Evolutionary conservation across 2,329 filamentous ascomycete genomes (phyloP).

Genomic region (Pezicula rhizophila): DNA sequence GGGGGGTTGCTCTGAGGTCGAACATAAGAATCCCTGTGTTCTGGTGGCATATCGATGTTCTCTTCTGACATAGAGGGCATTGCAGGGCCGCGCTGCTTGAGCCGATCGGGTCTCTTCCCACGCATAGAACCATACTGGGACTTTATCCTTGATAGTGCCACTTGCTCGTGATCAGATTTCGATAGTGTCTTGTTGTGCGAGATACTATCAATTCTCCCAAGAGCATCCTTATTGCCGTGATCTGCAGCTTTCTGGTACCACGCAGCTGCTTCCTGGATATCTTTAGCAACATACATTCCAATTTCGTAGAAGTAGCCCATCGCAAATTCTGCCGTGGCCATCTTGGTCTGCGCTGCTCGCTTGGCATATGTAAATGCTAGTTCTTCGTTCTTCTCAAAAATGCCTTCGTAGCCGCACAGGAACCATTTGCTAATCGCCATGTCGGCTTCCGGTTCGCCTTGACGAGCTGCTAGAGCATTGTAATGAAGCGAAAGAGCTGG

Average conservation of each 20-base stretch:
- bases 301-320: constrained; percentile 98
- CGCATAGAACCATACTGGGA: constrained; percentile 67
- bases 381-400: constrained; percentile 94
- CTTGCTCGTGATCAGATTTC: constrained; percentile 86
- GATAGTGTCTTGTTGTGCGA: constrained; percentile 77
- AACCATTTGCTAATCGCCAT: constrained; percentile 99
- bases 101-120: constrained; percentile 54
- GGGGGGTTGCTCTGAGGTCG: constrained; percentile 5
- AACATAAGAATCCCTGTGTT: constrained; percentile 15
- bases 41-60: constrained; percentile 17
- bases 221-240: constrained; percentile 87
- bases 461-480: constrained; percentile 84
- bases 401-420: constrained; percentile 84
- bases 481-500: constrained; percentile 91
- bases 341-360: constrained; percentile 72
- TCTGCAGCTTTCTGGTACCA: constrained; percentile 91
- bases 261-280: constrained; percentile 71
- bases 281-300: constrained; percentile 82
- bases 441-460: constrained; percentile 89
- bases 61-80: constrained; percentile 25
- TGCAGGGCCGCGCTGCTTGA: constrained; percentile 37
- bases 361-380: constrained; percentile 87
- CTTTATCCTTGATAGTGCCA: constrained; percentile 83
- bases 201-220: constrained; percentile 75
- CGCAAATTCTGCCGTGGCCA: constrained; percentile 90